Base-by-base conservation (phyloP, 352 stramenopile species). In the Globisporangium emineosum region DNA sequence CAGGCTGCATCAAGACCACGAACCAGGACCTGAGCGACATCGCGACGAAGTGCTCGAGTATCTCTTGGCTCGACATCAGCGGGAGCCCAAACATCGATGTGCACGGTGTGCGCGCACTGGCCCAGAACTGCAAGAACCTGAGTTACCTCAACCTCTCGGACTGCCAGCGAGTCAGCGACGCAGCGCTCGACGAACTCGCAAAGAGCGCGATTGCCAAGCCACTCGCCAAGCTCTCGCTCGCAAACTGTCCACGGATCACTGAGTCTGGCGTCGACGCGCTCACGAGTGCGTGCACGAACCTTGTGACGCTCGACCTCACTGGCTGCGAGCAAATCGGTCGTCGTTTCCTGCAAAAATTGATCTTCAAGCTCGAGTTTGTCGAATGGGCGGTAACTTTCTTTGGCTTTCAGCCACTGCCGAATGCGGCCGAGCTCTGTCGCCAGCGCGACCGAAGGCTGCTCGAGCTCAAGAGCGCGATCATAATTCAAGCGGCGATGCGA, bases 291-390 rank as follows among this genome's bases (percentile, higher is more conserved):
- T 96, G 88, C 45, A 73, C 75, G 3, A 86, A 91, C 47, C 73
- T 97, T n/a, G 76, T 93, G 12, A 91, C 83, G 12, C 81, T 97
- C n/a, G 83, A 97, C 54, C 71, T 97, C 53, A 93, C 86, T 8
- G 76, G 86, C 27, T 96, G 89, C 66, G 70, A 69, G 19, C 70
- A 81, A 29, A 83, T 97, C 57, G 76, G 85, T 1, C 74, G 87
- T 21, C 70, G 78, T 0, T 96, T 95, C 51, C 66, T 97, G 1
- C 85, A 94, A 52, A 64, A 72, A 23, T 68, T 96, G 17, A 74
- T 94, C 40, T 64, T 76, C 8, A 79, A 82, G 47, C 83, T 97
- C 30, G 78, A 78, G 57, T 94, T 96, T 53, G 89, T 96, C 30
- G 81, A 97, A 59, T 91, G 83, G 76, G 81, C 88, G 3, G 77